phyloP scores from a whole-genome alignment of 306 rosid genomes.

The Vigna hirtella region DNA sequence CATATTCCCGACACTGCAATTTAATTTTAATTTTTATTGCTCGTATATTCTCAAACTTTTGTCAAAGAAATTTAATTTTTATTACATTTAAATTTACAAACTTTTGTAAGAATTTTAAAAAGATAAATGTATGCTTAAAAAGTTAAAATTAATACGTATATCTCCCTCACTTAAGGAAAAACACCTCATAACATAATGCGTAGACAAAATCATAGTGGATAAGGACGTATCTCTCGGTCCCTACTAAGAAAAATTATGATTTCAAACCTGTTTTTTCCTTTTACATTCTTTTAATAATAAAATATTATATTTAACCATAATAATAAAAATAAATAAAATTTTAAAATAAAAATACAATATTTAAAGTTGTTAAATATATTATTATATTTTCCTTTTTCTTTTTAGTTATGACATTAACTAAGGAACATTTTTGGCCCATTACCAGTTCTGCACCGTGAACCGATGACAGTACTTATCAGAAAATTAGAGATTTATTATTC shows the following conservation, averaged over 20 bases:
- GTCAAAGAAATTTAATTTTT: neutral
- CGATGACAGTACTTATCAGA: neutral
- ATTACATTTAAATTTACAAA: neutral
- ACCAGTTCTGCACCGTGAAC: slow-evolving; percentile 4
- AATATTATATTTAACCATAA: too few relatives aligned
- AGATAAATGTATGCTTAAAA: neutral
- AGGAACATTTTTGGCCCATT: neutral
- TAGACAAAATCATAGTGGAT: neutral
- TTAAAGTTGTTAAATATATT: neutral
- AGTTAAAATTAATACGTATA: neutral
- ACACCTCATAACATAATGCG: neutral
- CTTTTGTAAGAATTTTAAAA: neutral
- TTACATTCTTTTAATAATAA: too few relatives aligned
- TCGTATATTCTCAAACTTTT: neutral
- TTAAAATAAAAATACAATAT: too few relatives aligned
- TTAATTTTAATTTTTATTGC: neutral
- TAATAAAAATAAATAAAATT: too few relatives aligned
- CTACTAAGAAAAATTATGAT: neutral
- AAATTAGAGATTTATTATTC: slow-evolving; percentile 12
- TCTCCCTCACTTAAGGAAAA: neutral
- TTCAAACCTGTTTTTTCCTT: too few relatives aligned
- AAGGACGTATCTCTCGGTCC: neutral
- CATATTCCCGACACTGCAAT: neutral
- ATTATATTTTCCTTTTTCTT: neutral
- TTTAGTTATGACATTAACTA: neutral